These are phyloP conservation scores for Fagopyrum tataricum DNA, from an alignment of 148 eudicot genomes.

Conservation along the genomic window DNA sequence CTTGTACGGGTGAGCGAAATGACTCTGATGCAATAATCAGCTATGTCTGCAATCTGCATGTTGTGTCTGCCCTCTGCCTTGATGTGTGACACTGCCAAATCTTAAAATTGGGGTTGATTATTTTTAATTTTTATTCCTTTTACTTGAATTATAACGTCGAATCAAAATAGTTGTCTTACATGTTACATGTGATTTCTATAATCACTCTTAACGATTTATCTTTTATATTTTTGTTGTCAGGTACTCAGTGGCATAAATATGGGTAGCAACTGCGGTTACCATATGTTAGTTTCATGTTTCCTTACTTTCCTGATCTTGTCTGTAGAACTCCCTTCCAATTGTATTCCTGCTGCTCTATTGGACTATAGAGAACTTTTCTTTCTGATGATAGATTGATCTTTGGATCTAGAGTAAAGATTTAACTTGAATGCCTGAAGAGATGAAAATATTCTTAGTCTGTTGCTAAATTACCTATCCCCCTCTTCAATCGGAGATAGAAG, in stretches of 20 bases:
- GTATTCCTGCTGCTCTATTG: background rate
- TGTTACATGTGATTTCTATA: background rate
- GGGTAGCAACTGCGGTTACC: constrained; percentile 97
- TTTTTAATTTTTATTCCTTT: background rate
- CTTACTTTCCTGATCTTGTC: background rate
- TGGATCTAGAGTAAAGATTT: background rate
- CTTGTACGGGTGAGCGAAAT: background rate
- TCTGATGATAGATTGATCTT: background rate
- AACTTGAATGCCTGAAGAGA: background rate
- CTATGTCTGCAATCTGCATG: background rate
- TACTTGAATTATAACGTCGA: background rate
- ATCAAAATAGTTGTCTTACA: background rate
- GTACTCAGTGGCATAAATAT: constrained; percentile 94
- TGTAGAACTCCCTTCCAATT: background rate
- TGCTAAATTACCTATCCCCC: background rate
- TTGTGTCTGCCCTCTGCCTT: background rate
- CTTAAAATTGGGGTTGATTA: background rate
- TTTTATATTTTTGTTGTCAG: constrained; percentile 31
- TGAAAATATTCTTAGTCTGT: background rate
- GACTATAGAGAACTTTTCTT: background rate
- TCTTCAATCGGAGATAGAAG: background rate
- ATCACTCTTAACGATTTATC: background rate
- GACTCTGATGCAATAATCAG: background rate
- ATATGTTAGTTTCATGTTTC: constrained; percentile 48
- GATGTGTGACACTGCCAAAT: background rate